Percentiles rank a stretch among this genome's conserved stretches.
These are phyloP conservation scores for Nicotiana tomentosiformis DNA, from an alignment of 257 asterid species.

Conservation along the genomic window DNA sequence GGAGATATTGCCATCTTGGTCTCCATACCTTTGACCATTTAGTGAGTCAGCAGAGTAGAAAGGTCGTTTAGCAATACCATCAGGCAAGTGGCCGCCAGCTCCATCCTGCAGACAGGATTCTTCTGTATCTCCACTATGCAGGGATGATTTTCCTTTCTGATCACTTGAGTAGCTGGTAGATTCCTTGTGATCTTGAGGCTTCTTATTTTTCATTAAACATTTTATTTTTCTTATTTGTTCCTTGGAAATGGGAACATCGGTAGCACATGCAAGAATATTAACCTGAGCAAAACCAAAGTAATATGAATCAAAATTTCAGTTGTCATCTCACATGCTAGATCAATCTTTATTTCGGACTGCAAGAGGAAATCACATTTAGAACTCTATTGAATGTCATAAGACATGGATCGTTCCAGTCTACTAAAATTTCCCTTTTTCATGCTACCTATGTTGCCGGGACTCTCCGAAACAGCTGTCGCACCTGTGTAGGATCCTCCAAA, in stretches of 20 bases:
- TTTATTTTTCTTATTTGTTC: conserved; percentile 65
- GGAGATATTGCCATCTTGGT: conserved; percentile 38
- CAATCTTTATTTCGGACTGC: neutral
- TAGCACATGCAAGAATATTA: conserved; percentile 83
- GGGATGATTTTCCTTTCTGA: conserved; percentile 66
- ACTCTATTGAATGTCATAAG: neutral
- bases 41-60: conserved; percentile 36
- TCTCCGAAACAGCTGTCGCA: no score
- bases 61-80: conserved; percentile 51
- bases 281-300: conserved; percentile 56
- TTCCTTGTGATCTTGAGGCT: conserved; percentile 38
- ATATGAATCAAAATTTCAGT: conserved; percentile 15
- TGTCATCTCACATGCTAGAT: neutral
- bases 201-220: conserved; percentile 45
- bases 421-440: neutral
- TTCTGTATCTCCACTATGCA: conserved; percentile 66
- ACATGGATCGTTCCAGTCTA: neutral
- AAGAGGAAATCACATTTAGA: neutral
- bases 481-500: no score
- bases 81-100: conserved; percentile 43
- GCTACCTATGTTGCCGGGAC: neutral
- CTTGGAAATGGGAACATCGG: conserved; percentile 60
- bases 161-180: conserved; percentile 49
- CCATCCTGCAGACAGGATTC: conserved; percentile 65
- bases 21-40: conserved; percentile 27